These are phyloP conservation scores for Pseudoturritis turrita DNA, from an alignment of 345 rosid genomes.

Conservation along the genomic window DNA sequence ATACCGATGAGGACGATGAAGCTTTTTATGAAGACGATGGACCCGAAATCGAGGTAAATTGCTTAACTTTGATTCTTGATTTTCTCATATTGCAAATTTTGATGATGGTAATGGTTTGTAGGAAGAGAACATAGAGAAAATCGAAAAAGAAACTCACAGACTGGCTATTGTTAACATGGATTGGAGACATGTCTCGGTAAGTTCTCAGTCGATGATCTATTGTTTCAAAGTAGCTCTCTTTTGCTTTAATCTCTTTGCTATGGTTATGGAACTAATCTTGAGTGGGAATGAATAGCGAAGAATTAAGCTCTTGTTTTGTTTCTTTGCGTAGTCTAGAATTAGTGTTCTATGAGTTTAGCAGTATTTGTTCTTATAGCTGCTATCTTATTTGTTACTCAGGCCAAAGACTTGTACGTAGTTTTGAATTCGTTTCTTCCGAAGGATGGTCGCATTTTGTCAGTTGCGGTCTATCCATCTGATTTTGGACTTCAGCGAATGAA, in stretches of 20 bases:
- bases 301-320: background rate
- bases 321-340: background rate
- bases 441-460: constrained; percentile 68
- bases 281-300: background rate
- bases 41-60: constrained; percentile 40
- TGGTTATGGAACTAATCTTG: background rate
- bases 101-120: constrained; percentile 11
- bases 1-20: constrained; percentile 51
- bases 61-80: background rate
- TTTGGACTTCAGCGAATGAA: constrained; percentile 86
- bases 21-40: constrained; percentile 46
- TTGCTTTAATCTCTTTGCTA: background rate
- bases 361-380: background rate
- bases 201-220: constrained; percentile 4
- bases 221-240: background rate
- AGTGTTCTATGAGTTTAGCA: background rate
- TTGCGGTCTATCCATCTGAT: constrained; percentile 84
- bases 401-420: constrained; percentile 75
- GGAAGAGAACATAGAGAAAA: constrained; percentile 60
- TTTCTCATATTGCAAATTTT: background rate
- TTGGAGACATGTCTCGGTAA: constrained; percentile 88
- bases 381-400: constrained; percentile 40
- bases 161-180: constrained; percentile 85
- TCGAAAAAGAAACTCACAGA: constrained; percentile 72
- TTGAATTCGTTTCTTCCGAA: constrained; percentile 76